Conservation (phyloP, 768 basidiomycete species). For the Lentinula detonsa region DNA sequence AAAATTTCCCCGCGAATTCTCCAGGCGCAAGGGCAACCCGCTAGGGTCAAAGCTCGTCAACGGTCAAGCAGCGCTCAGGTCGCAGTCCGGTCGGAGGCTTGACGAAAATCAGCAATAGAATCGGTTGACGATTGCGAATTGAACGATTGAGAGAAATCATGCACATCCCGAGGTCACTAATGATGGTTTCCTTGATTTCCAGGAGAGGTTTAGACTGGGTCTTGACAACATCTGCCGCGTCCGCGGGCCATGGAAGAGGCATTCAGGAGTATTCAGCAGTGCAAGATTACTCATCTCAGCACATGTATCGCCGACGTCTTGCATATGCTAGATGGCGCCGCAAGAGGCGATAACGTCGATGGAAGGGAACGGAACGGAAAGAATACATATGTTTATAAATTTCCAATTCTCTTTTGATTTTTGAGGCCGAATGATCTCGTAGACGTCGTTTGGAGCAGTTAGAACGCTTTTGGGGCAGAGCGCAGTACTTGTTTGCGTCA, state of each 20-base stretch:
- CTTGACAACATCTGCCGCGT: slow-evolving; percentile 1
- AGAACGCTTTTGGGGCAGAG: neutral
- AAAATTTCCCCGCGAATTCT: neutral
- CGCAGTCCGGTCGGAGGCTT: neutral
- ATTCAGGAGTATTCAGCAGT: neutral
- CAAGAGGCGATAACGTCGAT: too few species aligned
- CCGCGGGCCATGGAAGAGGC: neutral
- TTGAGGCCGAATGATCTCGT: neutral
- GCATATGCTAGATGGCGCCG: neutral
- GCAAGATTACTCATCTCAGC: neutral
- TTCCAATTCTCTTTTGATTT: neutral
- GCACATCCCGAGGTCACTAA: neutral
- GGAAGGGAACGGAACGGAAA: neutral
- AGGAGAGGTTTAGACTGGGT: slow-evolving; percentile 1
- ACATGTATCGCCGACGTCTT: neutral
- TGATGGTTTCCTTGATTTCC: neutral
- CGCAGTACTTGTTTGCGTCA: neutral
- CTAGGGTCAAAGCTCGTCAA: neutral
- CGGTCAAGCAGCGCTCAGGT: neutral
- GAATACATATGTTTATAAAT: neutral
- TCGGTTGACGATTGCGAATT: neutral
- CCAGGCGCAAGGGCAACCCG: neutral
- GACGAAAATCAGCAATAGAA: neutral
- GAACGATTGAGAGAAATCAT: neutral
- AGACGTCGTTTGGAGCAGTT: neutral